These are phyloP conservation scores for Epichloe gansuensis DNA, from an alignment of 2,329 filamentous ascomycete species.

Conservation along the genomic window DNA sequence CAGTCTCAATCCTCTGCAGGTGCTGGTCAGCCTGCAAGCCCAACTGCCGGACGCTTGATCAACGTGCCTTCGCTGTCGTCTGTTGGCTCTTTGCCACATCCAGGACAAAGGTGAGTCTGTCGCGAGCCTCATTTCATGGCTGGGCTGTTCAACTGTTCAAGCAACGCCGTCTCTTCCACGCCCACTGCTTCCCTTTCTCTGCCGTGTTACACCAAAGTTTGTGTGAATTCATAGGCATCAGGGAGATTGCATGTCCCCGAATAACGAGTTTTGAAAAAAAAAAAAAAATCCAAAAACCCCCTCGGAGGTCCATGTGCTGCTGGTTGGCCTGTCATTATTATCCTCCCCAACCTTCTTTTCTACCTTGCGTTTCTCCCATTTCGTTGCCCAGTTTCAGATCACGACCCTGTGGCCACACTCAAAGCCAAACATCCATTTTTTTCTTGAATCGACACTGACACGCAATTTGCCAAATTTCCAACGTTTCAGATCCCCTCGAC, in stretches of 20 bases:
- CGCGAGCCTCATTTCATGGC: neutral
- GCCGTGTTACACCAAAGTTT: neutral
- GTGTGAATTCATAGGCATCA: neutral
- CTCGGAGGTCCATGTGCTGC: neutral
- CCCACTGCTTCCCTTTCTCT: neutral
- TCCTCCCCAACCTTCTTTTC: neutral
- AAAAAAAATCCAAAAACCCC: neutral
- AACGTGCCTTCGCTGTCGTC: constrained; percentile 10
- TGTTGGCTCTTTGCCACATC: constrained; percentile 13
- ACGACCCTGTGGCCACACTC: neutral
- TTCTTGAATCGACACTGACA: neutral
- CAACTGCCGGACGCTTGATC: constrained; percentile 29
- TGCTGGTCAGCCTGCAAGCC: constrained; percentile 27
- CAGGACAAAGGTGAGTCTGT: constrained; percentile 16
- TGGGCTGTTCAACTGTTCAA: neutral
- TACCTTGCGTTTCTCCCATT: neutral
- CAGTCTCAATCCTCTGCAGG: constrained; percentile 14
- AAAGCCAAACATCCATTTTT: neutral
- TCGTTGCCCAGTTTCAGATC: neutral
- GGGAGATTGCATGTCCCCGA: neutral
- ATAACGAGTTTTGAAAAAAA: neutral
- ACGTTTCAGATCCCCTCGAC: constrained; percentile 33
- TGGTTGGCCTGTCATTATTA: neutral
- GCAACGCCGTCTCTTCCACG: neutral
- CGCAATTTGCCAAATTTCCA: neutral